Base-by-base conservation (phyloP, 139 green algal species). In the Asterochloris sp. region DNA sequence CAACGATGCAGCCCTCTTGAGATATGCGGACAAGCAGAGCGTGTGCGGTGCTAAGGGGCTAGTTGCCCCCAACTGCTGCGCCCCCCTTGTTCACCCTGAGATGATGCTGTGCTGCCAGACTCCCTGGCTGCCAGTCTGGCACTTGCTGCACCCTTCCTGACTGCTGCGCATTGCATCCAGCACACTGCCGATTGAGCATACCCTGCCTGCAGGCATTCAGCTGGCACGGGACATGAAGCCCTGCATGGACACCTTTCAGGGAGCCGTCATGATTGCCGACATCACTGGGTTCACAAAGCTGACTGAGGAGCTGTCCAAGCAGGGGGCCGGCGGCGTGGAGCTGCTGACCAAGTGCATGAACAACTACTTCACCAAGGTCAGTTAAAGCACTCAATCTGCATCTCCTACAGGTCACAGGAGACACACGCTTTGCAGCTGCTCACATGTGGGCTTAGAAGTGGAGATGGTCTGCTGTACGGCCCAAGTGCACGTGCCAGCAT, bases 331-430 rank as follows among this genome's bases (percentile, higher is more conserved):
- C 11, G 94, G 94, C 17, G 90, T 95, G 23, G 94, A 97, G 84
- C 87, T 96, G 66, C 88, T 97, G 11, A 95, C 91, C 69, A 92
- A 86, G 26, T 95, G 90, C 90, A 94, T 97, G 87, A 97, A 97
- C 87, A 91, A 91, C 64, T 96, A 93, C 86, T 97, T 97, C 82
- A 89, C 90, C 15, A 80, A 91, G 83, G 86, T 91, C 16, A 16
- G 60, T 10, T 69, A 26, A 54, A 54, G 4, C 23, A 69, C 11
- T 69, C 21, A n/a, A 26, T 54, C 71, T 76, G 69, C 69, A 28
- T 76, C 24, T 38, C 23, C n/a, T n/a, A 28, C 13, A 54, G 69
- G 23, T 76, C 66, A 71, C 66, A 71, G 26, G 23, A 10, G 19
- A 76, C n/a, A 19, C 24, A 8, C 61, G 69, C 69, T 8, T 10